These are phyloP conservation scores for Fragilaria crotonensis DNA, from an alignment of 108 stramenopile genomes.

Conservation along the genomic window DNA sequence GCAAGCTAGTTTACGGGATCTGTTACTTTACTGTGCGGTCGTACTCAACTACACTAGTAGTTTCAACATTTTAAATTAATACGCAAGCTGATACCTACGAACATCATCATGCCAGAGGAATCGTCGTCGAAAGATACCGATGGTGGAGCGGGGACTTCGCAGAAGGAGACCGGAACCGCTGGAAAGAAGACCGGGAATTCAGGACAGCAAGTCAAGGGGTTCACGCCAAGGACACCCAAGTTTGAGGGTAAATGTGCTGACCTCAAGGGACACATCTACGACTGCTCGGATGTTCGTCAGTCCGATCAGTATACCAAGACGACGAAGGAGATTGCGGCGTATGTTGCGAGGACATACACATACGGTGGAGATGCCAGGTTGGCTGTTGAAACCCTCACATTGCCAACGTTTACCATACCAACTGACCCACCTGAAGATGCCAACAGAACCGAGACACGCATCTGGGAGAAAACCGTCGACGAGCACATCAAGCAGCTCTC, in stretches of 20 bases:
- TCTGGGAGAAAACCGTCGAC: conserved; percentile 6
- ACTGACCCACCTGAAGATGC: conserved; percentile 4
- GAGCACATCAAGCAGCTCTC: neutral
- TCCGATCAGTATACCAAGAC: neutral
- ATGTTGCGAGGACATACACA: neutral
- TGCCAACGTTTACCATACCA: neutral
- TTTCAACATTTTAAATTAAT: no score
- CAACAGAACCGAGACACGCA: neutral
- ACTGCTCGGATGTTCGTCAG: neutral
- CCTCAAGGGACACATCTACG: conserved; percentile 5
- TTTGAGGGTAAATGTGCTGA: conserved; percentile 8
- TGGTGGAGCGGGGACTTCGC: no score
- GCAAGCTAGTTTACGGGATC: no score
- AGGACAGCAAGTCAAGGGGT: no score
- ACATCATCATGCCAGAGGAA: no score
- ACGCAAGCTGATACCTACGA: no score
- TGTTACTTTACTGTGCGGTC: no score
- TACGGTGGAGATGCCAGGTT: neutral
- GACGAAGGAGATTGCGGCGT: neutral
- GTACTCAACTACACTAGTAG: no score
- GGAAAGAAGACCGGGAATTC: no score
- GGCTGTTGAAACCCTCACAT: neutral
- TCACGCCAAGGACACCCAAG: neutral
- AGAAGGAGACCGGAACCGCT: no score
- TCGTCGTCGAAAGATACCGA: no score